A percentile compares a stretch with the other conserved stretches of the same genome.
phyloP scores from a whole-genome alignment of 371 early-diverging fungal species.

The Mucor sp. region DNA sequence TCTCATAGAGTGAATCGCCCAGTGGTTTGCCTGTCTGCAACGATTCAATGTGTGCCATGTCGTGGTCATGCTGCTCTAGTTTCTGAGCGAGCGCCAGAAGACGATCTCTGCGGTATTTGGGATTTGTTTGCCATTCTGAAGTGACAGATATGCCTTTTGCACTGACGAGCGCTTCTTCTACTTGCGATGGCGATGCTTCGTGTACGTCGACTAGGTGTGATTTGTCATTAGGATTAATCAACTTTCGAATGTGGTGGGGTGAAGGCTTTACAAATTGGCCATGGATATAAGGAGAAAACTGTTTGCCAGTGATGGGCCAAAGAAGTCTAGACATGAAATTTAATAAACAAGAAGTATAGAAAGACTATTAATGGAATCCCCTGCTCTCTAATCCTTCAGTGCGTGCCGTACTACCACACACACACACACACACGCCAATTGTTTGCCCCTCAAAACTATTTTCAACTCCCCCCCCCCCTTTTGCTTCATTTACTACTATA shows the following conservation, averaged over 20 bases:
- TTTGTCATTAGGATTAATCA: conserved; percentile 17
- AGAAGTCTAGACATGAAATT: conserved; percentile 7
- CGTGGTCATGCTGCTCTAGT: conserved; percentile 54
- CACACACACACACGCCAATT: not conserved
- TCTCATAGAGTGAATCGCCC: conserved; percentile 49
- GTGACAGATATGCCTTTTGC: conserved; percentile 4
- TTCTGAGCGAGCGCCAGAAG: conserved; percentile 66
- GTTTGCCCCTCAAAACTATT: not conserved
- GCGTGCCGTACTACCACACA: not conserved
- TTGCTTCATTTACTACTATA: not conserved
- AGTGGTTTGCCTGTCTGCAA: conserved; percentile 83
- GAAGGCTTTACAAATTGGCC: conserved; percentile 10
- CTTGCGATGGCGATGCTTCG: conserved; percentile 16
- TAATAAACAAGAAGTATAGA: not conserved
- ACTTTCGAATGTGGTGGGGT: not conserved
- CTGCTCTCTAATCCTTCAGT: not conserved
- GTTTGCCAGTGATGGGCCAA: conserved; percentile 11
- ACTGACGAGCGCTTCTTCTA: conserved; percentile 22
- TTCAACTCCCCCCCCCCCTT: not conserved
- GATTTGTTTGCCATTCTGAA: conserved; percentile 16
- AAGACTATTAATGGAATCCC: conserved; percentile 3
- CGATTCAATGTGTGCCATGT: conserved; percentile 77
- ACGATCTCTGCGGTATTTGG: conserved; percentile 57
- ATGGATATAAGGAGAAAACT: conserved; percentile 21
- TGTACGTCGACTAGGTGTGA: not conserved